A percentile compares a stretch with the other conserved stretches of the same genome.
phyloP scores from a whole-genome alignment of 208 protist genomes.

The Leishmania turanica region DNA sequence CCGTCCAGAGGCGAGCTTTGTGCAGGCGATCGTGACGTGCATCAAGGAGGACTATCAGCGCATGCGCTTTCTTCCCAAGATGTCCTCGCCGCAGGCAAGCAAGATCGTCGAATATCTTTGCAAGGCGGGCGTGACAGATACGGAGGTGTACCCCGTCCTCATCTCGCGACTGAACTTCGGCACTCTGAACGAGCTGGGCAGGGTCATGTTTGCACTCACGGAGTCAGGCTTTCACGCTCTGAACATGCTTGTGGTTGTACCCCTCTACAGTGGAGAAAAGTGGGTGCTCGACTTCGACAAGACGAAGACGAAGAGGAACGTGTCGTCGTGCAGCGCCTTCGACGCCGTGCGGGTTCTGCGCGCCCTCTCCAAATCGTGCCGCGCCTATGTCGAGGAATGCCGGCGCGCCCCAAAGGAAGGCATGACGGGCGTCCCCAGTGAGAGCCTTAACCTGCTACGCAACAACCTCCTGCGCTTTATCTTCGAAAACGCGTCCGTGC shows the following conservation, averaged over 20 bases:
- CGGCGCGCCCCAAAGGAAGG: conserved; percentile 13
- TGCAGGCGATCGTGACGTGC: conserved; percentile 56
- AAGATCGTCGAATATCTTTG: conserved; percentile 75
- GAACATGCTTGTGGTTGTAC: conserved; percentile 64
- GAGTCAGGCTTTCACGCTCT: conserved; percentile 55
- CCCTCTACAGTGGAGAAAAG: conserved; percentile 78
- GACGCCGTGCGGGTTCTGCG: conserved; percentile 84
- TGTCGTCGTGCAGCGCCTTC: conserved; percentile 53
- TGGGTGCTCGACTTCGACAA: conserved; percentile 34
- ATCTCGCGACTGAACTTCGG: conserved; percentile 63
- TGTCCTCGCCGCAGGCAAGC: conserved; percentile 81
- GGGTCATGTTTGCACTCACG: conserved; percentile 72
- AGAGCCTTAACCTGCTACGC: conserved; percentile 66
- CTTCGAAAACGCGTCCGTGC: conserved; percentile 55
- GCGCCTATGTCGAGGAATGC: conserved; percentile 47
- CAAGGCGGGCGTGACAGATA: conserved; percentile 57
- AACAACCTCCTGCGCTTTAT: conserved; percentile 69
- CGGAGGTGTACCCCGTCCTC: conserved; percentile 54
- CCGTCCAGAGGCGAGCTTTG: conserved; percentile 48
- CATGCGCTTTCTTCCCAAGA: conserved; percentile 73
- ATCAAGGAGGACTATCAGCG: conserved; percentile 70
- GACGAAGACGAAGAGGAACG: not conserved
- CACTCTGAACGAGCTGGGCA: conserved; percentile 61
- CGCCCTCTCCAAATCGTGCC: conserved; percentile 74
- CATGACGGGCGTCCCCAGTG: conserved; percentile 34